Conservation (phyloP, 2,329 filamentous ascomycete species). For the Nakataea oryzae region DNA sequence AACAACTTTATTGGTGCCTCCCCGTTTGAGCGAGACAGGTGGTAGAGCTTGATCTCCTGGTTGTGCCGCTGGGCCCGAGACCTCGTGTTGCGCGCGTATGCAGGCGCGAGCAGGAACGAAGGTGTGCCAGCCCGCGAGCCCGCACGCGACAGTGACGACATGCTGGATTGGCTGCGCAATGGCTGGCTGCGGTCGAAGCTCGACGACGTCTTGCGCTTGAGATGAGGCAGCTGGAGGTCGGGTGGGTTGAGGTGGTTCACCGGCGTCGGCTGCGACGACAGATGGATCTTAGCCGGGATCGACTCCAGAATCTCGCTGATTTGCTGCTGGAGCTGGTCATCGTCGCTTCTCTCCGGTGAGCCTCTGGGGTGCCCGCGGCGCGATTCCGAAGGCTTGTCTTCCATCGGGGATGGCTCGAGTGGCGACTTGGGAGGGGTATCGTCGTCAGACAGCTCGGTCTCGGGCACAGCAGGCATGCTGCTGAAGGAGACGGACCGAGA, state of each 20-base stretch:
- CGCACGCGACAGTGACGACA: conserved; percentile 27
- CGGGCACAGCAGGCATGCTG: conserved; percentile 32
- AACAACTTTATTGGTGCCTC: conserved; percentile 90
- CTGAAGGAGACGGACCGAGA: conserved; percentile 25
- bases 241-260: conserved; percentile 46
- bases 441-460: conserved; percentile 27
- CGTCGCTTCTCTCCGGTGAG: conserved; percentile 29
- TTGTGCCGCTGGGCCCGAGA: conserved; percentile 39
- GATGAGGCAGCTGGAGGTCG: conserved; percentile 39
- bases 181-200: conserved; percentile 19
- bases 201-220: conserved; percentile 17
- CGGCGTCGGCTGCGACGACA: conserved; percentile 47
- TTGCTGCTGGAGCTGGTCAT: conserved; percentile 67
- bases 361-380: conserved; percentile 19
- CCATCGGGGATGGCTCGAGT: conserved; percentile 30
- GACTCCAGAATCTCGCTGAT: conserved; percentile 69
- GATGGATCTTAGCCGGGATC: conserved; percentile 69
- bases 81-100: conserved; percentile 34
- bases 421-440: conserved; percentile 31
- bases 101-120: conserved; percentile 61
- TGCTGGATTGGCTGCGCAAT: conserved; percentile 35
- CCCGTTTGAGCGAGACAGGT: conserved; percentile 74
- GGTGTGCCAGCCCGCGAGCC: conserved; percentile 48
- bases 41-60: conserved; percentile 82
- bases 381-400: conserved; percentile 26